Evolutionary conservation across 2,329 filamentous ascomycete genomes (phyloP).

Genomic region (Fusarium sp.): DNA sequence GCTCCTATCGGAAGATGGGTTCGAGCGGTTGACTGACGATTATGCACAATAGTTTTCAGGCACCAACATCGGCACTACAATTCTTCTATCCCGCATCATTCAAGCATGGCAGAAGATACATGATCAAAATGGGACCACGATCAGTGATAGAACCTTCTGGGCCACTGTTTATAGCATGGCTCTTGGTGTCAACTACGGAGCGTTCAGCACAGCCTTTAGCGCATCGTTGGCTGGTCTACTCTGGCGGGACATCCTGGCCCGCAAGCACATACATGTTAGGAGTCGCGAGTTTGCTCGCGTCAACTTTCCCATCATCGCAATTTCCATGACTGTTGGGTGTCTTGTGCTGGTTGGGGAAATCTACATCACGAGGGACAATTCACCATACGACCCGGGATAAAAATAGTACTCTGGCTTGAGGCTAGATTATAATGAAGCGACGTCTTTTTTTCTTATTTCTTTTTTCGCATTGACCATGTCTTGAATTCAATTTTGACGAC

Average conservation of each 20-base stretch:
- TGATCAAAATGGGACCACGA: conserved; percentile 53
- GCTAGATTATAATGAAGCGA: background rate
- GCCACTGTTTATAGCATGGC: conserved; percentile 80
- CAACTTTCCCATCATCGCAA: conserved; percentile 77
- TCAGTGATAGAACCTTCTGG: conserved; percentile 76
- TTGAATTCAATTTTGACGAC: background rate
- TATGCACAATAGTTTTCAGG: conserved; percentile 70
- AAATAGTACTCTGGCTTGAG: background rate
- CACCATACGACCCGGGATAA: conserved; percentile 9
- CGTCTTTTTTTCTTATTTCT: background rate
- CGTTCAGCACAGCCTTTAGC: conserved; percentile 78
- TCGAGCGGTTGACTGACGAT: fast-evolving
- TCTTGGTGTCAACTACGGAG: conserved; percentile 78
- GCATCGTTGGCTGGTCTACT: conserved; percentile 77
- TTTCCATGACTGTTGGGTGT: conserved; percentile 73
- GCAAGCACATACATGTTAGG: conserved; percentile 75
- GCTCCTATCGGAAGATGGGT: conserved; percentile 43
- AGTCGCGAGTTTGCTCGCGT: conserved; percentile 73
- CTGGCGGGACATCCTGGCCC: conserved; percentile 75
- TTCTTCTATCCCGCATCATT: conserved; percentile 76
- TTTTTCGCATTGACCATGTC: background rate
- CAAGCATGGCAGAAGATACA: conserved; percentile 76
- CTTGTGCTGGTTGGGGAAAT: conserved; percentile 71
- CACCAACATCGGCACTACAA: conserved; percentile 81
- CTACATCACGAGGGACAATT: conserved; percentile 58